phyloP scores from a whole-genome alignment of 306 rosid genomes.

The Trifolium repens region DNA sequence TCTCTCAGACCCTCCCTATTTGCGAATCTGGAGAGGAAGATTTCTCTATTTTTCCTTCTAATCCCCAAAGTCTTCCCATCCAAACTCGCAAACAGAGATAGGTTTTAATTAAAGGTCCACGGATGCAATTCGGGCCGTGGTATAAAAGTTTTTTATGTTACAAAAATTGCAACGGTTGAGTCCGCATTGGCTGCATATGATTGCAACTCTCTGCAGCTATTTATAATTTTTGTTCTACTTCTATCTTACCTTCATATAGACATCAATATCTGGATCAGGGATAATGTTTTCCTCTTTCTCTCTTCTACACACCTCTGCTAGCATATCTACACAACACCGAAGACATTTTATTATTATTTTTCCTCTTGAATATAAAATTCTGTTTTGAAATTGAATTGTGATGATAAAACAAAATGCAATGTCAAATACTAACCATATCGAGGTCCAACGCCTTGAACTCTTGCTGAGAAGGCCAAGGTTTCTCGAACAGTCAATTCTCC shows the following conservation, averaged over 20 bases:
- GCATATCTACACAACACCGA: constrained; percentile 48
- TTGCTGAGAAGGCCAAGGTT: constrained; percentile 76
- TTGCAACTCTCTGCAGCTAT: no score
- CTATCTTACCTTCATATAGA: constrained; percentile 65
- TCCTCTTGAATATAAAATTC: neutral
- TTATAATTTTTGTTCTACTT: neutral
- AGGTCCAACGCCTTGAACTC: constrained; percentile 72
- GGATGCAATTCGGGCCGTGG: no score
- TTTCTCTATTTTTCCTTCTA: no score
- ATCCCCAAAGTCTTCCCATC: no score
- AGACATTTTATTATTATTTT: neutral
- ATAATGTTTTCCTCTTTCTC: constrained; percentile 65
- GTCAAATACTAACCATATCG: constrained; percentile 57
- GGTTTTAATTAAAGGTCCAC: no score
- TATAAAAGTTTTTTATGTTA: no score
- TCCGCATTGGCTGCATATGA: no score
- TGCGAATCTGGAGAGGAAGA: no score
- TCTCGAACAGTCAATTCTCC: constrained; percentile 79
- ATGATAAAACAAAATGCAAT: constrained; percentile 9
- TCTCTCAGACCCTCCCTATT: no score
- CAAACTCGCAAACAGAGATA: no score
- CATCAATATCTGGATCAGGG: constrained; percentile 70
- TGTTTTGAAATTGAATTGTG: constrained; percentile 10
- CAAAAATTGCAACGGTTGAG: no score
- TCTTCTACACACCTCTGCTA: constrained; percentile 69